Evolutionary conservation across 371 early-diverging fungal genomes (phyloP), one percentile per base, ranked within the genome.

Genomic region (Massospora cicadina): DNA sequence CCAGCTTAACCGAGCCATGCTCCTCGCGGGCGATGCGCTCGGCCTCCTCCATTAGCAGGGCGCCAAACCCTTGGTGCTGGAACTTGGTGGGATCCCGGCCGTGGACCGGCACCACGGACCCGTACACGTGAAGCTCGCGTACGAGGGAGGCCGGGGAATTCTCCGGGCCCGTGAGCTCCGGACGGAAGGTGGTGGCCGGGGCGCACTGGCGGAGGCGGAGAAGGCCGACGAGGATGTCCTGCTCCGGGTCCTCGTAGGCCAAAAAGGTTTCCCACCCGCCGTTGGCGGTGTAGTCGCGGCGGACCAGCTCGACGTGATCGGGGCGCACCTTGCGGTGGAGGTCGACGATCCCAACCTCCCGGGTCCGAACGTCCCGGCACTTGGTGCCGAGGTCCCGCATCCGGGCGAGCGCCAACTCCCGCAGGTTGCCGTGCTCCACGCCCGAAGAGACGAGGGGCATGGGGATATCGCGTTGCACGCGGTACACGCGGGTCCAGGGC

Each of bases 181-280:
- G 89, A 2, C 99, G 79, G 84, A 95, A 99, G 0, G 97, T 88
- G 62, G 79, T 73, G 63, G 79, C 72, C 2, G 84, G 78, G n/a
- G 84, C 84, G 72, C 98, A 96, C 77, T 98, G 98, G 71, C 99
- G 84, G 71, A 99, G 76, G 66, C 99, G 82, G 63, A 99, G 70
- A 62, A 99, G 78, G 2, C 99, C 99, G 65, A 99, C 92, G 43
- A 99, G 77, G 69, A 99, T 98, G 72, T 99, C 99, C 69, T 93
- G 89, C 57, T 88, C 84, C 0, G 98, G 95, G 77, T 99, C 99
- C 74, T 99, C 99, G 72, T 98, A 99, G 31, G 95, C 86, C 65
- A 99, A 76, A 72, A 99, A 99, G 0, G 99, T 99, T 75, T 99
- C 99, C 99, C 99, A 99, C 2, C 99, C 99, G 61, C 95, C 91